Base-by-base conservation (phyloP, 1,139 yeast genomes). In the Zygosaccharomyces pseudobailii region DNA sequence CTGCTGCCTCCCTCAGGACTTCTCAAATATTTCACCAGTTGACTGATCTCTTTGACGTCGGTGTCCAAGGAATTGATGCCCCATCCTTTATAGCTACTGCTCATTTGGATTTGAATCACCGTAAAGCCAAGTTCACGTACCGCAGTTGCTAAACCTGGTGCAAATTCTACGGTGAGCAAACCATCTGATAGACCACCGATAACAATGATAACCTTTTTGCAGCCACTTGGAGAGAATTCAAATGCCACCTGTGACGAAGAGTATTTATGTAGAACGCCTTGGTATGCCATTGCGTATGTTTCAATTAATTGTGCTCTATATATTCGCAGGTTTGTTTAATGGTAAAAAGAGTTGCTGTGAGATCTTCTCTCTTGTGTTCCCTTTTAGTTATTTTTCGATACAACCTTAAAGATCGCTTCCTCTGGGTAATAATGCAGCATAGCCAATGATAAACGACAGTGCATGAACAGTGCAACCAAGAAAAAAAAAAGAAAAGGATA, bases 121-220 rank as follows among this genome's bases (percentile, higher is more conserved):
- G 79, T 74, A 86, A 90, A 88, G 0, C 73, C 73, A 3, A 65
- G 55, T 10, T 66, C 56, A 9, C 72, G 72, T 30, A 80, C 58
- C 1, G 66, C 65, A 19, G 60, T 52, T 0, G 85, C 78, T 49
- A 88, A 66, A 3, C 63, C 61, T 0, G 77, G 71, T 2, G 83
- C 68, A 61, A 87, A 88, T 0, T 90, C 90, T 1, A 87, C 89
- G 0, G 88, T 80, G 43, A 80, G 62, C n/a, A 85, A 67, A 0
- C 94, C 90, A 61, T 87, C 92, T 2, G 80, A 75, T 25, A 88
- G 70, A 0, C 96, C 96, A 5, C 87, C 96, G 30, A 87, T 71
- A 58, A 87, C 84, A 4, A 88, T 56, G 0, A 87, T 57, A 0
- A 80, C 68, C 22, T 67, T 63, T 6, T 54, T 49, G 23, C 35